Conservation (phyloP, 805 yeast species). For the Suhomyces vadensis region DNA sequence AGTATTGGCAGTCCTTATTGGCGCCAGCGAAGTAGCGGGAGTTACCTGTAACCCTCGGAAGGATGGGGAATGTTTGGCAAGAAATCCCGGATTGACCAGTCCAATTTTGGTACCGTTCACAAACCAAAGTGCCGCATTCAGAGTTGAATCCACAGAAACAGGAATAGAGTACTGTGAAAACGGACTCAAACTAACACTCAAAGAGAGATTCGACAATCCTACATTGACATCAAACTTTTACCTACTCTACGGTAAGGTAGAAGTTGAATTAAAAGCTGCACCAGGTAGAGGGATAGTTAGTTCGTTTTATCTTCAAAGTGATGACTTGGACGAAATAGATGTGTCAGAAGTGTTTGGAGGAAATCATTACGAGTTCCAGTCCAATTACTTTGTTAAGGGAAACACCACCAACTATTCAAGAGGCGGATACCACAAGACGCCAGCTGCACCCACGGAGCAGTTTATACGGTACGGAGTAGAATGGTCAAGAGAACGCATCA, state of each 20-base stretch:
- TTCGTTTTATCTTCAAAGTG: slow-evolving; percentile 42
- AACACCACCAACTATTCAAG: slow-evolving; percentile 36
- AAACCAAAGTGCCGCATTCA: slow-evolving; percentile 5
- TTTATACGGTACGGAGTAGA: slow-evolving; percentile 35
- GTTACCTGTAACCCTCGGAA: slow-evolving; percentile 31
- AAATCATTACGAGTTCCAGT: slow-evolving; percentile 29
- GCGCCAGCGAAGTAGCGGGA: not conserved
- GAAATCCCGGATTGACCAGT: slow-evolving; percentile 26
- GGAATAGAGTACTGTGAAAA: slow-evolving; percentile 5
- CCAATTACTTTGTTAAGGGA: slow-evolving; percentile 44
- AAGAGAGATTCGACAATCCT: slow-evolving; percentile 17
- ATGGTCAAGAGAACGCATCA: slow-evolving; percentile 35
- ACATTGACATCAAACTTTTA: slow-evolving; percentile 18
- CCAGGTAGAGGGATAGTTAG: slow-evolving; percentile 39
- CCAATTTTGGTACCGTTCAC: slow-evolving; percentile 19
- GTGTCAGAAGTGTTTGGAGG: slow-evolving; percentile 42
- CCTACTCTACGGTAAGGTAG: slow-evolving; percentile 38
- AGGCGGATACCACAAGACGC: slow-evolving; percentile 32
- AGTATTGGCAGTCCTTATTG: not conserved
- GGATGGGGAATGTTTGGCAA: slow-evolving; percentile 26
- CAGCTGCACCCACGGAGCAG: slow-evolving; percentile 23
- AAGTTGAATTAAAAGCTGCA: slow-evolving; percentile 35
- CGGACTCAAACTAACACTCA: slow-evolving; percentile 14
- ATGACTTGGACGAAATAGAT: slow-evolving; percentile 45
- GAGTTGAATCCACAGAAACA: not conserved